Evolutionary conservation across 2,329 filamentous ascomycete genomes (phyloP), one percentile per base, ranked within the genome.

Genomic region (Westerdykella ornata): DNA sequence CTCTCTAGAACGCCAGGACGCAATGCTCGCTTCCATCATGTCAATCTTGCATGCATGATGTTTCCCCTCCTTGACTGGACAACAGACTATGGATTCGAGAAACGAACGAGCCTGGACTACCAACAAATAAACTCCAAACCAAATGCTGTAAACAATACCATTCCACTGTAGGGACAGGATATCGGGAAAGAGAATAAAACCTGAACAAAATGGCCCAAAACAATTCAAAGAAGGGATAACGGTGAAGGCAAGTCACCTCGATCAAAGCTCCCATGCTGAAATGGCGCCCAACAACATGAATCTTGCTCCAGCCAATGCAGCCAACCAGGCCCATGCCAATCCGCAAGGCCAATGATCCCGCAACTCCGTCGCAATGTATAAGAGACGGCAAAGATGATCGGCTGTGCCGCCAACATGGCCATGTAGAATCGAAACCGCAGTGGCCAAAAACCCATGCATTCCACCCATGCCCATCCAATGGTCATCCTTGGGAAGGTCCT

Each of bases 141-240:
- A 42, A 46, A 40, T 34, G 46, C 46, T 53, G 47, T 41, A 28
- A 52, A 42, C 46, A 52, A 60, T 54, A 51, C 50, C 45, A 51
- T 34, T 44, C 47, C 44, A 46, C 54, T 53, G 57, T 63, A 62
- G 52, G 44, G 57, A 64, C 58, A 60, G 61, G 44, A 54, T 52
- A 47, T 49, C 49, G 50, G 46, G 43, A 48, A 42, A 39, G 48
- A 49, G 44, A 49, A 44, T 44, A 44, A 45, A 47, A 55, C 52
- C 22, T 9, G 22, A 11, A 9, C 8, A 26, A 9, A 26, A 9
- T 26, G 22, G 22, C 22, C 42, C 47, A 41, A 32, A 41, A 19
- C 40, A 35, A 42, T 41, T 38, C 13, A 43, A 46, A 20, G 40
- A 11, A 26, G 12, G 22, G 22, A 9, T 9, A 26, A 26, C 12